Base-by-base conservation (phyloP, 2,329 filamentous ascomycete genomes). In the Cryphonectria radicalis region DNA sequence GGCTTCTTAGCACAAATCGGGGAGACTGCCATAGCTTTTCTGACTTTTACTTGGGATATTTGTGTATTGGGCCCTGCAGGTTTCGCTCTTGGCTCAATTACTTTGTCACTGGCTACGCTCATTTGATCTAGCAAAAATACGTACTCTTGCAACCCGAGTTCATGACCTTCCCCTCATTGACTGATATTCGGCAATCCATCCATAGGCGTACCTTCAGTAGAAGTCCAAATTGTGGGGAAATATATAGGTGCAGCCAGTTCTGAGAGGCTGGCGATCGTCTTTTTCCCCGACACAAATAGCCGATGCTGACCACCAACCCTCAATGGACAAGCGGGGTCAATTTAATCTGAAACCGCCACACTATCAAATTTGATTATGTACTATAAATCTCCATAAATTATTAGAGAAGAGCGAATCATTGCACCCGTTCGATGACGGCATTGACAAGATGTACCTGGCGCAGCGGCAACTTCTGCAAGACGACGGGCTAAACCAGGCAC, bases 41-140 rank as follows among this genome's bases (percentile, higher is more conserved):
- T 72, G 66, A 66, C 62, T 46, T 60, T 72, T 22, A 71, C 71
- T 64, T 40, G 63, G 63, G 65, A 70, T n/a, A 57, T 72, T 40
- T 72, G 68, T 65, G 59, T 72, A 22, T 35, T 53, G 63, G 71
- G 68, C 28, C 62, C 68, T 35, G 50, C 25, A 22, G 68, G 68
- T 0, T 72, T 70, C 14, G 63, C 66, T 53, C 55, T 72, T 40
- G 68, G 65, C 50, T 67, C 71, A 42, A 60, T 72, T 7, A 70
- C 50, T 35, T 22, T 72, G 28, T 67, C 64, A 14, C 42, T 72
- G 62, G 65, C 55, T 57, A 72, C 71, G 43, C 60, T 72, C 71
- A 60, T 72, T 72, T 70, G 46, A 57, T 19, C 25, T 50, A n/a
- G 46, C n/a, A 43, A 32, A 50, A 11, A 50, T 19, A 37, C 17